Evolutionary conservation across 2,329 filamentous ascomycete genomes (phyloP).

Genomic region (Sporothrix schenckii): DNA sequence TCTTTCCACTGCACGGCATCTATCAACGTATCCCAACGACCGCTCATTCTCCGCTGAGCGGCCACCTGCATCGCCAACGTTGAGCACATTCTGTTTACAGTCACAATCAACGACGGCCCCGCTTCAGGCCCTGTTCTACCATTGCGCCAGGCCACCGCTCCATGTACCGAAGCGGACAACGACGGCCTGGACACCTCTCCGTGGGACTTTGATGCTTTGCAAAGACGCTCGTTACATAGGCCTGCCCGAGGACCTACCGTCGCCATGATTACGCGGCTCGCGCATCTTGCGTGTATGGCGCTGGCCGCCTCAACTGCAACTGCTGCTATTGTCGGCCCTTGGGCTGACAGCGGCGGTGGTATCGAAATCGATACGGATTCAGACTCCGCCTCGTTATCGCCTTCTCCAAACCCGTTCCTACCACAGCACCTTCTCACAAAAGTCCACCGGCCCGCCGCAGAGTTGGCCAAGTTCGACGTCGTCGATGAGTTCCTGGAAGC

Average conservation of each 20-base stretch:
- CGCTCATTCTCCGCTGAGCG: background rate
- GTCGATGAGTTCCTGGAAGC: slow-evolving; percentile 61
- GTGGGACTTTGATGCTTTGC: background rate
- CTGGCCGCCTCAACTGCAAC: slow-evolving; percentile 29
- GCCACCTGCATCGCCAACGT: slow-evolving; percentile 1
- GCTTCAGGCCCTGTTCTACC: background rate
- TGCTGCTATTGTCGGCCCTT: background rate
- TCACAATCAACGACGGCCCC: background rate
- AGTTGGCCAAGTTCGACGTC: slow-evolving; percentile 4
- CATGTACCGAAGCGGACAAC: background rate
- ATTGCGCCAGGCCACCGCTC: background rate
- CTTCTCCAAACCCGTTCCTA: slow-evolving; percentile 27
- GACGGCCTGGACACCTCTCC: background rate
- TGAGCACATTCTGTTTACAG: background rate
- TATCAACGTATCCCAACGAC: background rate
- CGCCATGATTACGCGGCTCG: slow-evolving; percentile 30
- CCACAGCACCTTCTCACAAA: slow-evolving; percentile 13
- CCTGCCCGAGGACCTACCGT: background rate
- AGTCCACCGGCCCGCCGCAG: background rate
- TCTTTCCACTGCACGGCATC: background rate
- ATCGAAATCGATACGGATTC: background rate
- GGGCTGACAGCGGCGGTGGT: background rate
- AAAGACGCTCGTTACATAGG: background rate
- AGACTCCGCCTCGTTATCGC: background rate
- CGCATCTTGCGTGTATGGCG: slow-evolving; percentile 24